Base-by-base conservation (phyloP, 495 filamentous ascomycete genomes). In the Podospora conica region DNA sequence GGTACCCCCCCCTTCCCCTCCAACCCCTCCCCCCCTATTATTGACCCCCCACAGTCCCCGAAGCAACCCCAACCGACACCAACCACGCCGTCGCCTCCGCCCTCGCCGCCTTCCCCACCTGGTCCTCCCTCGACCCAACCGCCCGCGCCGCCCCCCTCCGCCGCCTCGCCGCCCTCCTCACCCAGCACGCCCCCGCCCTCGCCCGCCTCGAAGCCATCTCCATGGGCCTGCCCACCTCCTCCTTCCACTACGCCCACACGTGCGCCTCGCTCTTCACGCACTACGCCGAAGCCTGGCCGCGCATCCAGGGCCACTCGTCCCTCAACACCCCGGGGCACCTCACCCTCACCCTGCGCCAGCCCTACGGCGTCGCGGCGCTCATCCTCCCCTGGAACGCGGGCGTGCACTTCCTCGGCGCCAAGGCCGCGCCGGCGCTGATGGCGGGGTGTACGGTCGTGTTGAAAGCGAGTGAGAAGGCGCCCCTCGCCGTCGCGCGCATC, bases 331-430 rank as follows among this genome's bases (percentile, higher is more conserved):
- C 87, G 4, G 78, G 80, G n/a, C 94, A 96, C 77, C 84, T 97
- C 64, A 91, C 89, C 60, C 95, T 97, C 70, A 96, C 93, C 5
- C 81, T 96, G 31, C 88, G 90, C 56, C 90, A 97, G 74, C 94
- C 94, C 0, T 81, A 96, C 65, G 93, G 94, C 64, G 94, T 98
- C 2, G 93, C 92, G 61, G 92, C 87, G 9, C 88, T 94, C 76
- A 96, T 96, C 71, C 95, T 96, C 62, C 91, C 91, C 22, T 96
- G 92, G 92, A 96, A 96, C 68, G 94, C 88, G 65, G 91, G 92
- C 9, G 77, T 94, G 6, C 82, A 80, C 23, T 96, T 96, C 89
- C 88, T 92, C 1, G 89, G 89, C 1, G 92, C 90, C 91, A 97
- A 97, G 74, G 77, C 96, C 1, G 93, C 90, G 6, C 92, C 93